phyloP scores from a whole-genome alignment of 495 filamentous ascomycete species.

The Hypoxylon subgilvum region DNA sequence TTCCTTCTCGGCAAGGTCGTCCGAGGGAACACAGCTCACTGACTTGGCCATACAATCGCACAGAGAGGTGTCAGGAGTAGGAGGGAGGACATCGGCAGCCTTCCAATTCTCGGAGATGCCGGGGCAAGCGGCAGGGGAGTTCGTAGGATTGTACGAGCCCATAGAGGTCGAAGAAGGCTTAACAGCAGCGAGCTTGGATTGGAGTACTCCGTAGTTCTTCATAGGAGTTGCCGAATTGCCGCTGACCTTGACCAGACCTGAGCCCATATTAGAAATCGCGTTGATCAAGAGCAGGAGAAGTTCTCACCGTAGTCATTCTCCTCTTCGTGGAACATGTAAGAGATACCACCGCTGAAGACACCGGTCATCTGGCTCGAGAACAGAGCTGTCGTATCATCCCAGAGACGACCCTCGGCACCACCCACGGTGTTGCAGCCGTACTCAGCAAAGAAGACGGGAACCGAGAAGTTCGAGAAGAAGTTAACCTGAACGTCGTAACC shows the following conservation, averaged over 20 bases:
- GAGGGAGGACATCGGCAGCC: conserved; percentile 74
- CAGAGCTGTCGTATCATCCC: conserved; percentile 84
- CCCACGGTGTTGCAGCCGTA: conserved; percentile 83
- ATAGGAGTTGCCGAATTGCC: conserved; percentile 65
- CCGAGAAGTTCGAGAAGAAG: conserved; percentile 84
- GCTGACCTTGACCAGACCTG: conserved; percentile 68
- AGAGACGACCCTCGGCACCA: conserved; percentile 70
- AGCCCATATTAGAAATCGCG: background rate
- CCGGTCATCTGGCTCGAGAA: conserved; percentile 79
- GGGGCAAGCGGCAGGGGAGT: conserved; percentile 79
- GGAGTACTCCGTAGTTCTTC: conserved; percentile 76
- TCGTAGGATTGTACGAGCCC: conserved; percentile 75
- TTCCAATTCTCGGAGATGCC: conserved; percentile 67
- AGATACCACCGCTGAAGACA: conserved; percentile 92
- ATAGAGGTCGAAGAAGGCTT: conserved; percentile 70
- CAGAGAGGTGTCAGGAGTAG: conserved; percentile 72
- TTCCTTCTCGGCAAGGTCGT: conserved; percentile 53
- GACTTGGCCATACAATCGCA: conserved; percentile 82
- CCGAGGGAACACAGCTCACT: conserved; percentile 70
- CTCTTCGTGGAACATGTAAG: conserved; percentile 97
- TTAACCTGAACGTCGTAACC: conserved; percentile 79
- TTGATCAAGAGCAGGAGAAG: background rate
- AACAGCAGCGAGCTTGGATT: conserved; percentile 69
- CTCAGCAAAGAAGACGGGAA: conserved; percentile 96
- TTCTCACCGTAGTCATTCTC: conserved; percentile 79